These are phyloP conservation scores for Raddia distichophylla DNA, from an alignment of 176 grass and related monocot species.

Conservation along the genomic window DNA sequence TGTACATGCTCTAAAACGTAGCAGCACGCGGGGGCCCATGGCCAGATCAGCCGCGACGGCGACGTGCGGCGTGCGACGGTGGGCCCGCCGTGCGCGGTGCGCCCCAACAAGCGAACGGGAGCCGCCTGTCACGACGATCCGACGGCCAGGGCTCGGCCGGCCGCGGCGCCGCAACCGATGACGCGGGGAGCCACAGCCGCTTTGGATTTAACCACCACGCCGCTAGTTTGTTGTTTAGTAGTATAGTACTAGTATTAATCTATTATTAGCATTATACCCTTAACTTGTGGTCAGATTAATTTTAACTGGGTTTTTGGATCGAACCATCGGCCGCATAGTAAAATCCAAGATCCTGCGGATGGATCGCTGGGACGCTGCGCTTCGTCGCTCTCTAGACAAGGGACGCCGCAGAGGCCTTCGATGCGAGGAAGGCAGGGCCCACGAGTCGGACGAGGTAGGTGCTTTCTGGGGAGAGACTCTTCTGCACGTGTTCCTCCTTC, in stretches of 20 bases:
- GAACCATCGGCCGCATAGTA: not conserved
- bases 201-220: conserved; percentile 1
- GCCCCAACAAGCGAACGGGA: conserved; percentile 28
- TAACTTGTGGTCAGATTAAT: not conserved
- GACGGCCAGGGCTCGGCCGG: conserved; percentile 4
- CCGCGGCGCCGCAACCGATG: conserved; percentile 33
- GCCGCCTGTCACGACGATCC: conserved; percentile 43
- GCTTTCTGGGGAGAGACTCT: conserved; percentile 50
- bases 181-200: conserved; percentile 60
- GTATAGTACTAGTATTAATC: not conserved
- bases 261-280: not conserved
- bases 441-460: conserved; percentile 44
- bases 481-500: conserved; percentile 45
- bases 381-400: not conserved
- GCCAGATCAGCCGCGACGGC: conserved; percentile 51
- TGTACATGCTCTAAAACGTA: too few species aligned
- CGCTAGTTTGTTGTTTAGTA: not conserved
- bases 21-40: conserved; percentile 14
- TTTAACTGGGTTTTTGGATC: conserved; percentile 3
- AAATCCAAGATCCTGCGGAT: not conserved
- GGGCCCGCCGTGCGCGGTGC: not conserved
- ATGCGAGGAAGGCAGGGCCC: not conserved
- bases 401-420: not conserved
- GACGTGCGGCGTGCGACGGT: not conserved
- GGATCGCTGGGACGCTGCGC: not conserved